A percentile compares a stretch with the other conserved stretches of the same genome.
Conservation (phyloP, 495 filamentous ascomycete genomes). For the Clohesyomyces aquaticus region DNA sequence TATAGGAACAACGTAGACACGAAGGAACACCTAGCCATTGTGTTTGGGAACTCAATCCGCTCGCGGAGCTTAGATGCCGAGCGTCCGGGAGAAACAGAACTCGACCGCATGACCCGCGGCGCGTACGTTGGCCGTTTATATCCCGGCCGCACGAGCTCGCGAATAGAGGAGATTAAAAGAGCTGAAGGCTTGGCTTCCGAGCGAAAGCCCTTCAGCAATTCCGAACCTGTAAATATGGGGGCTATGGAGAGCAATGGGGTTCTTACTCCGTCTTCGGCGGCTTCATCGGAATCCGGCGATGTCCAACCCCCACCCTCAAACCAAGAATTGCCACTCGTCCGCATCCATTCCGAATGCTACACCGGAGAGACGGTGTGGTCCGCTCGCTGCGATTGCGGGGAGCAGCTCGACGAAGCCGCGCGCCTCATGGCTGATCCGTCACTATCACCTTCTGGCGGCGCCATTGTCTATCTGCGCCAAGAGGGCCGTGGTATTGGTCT, state of each 20-base stretch:
- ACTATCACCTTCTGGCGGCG: slow-evolving; percentile 69
- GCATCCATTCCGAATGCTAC: slow-evolving; percentile 98
- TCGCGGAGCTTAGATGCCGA: slow-evolving; percentile 77
- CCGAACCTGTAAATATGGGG: slow-evolving; percentile 1
- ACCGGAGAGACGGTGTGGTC: slow-evolving; percentile 98
- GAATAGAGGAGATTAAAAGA: slow-evolving; percentile 56
- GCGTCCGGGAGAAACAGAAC: slow-evolving; percentile 86
- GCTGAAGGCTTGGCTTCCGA: slow-evolving; percentile 37
- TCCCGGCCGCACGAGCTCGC: slow-evolving; percentile 71
- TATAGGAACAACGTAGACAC: slow-evolving; percentile 91
- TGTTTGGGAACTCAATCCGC: slow-evolving; percentile 85
- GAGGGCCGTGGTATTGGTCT: slow-evolving; percentile 95
- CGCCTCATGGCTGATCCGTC: slow-evolving; percentile 83
- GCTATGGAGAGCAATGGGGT: not conserved
- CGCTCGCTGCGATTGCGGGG: slow-evolving; percentile 94
- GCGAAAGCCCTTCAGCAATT: not conserved
- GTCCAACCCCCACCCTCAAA: not conserved
- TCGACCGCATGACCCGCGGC: slow-evolving; percentile 93
- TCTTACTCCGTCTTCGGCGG: slow-evolving; percentile 17
- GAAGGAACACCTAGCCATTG: slow-evolving; percentile 98
- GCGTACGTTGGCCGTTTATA: slow-evolving; percentile 88
- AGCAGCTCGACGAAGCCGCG: slow-evolving; percentile 96
- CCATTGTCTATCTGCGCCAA: slow-evolving; percentile 93
- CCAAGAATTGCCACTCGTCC: slow-evolving; percentile 66
- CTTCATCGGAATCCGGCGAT: slow-evolving; percentile 25